Conservation (phyloP, 2,329 filamentous ascomycete species). For the Sporothrix luriei region DNA sequence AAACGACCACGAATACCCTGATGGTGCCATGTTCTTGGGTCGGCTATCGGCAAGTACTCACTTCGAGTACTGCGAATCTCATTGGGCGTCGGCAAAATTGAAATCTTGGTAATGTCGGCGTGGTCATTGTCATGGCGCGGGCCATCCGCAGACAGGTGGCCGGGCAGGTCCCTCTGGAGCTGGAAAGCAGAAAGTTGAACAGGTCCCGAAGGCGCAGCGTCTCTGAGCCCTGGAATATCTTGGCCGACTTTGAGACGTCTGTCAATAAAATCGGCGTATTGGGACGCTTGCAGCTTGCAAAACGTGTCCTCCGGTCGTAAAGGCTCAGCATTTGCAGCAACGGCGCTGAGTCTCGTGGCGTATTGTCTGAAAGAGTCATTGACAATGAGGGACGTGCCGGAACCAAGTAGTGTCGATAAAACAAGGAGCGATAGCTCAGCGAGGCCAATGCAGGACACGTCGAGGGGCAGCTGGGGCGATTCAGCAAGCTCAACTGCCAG, state of each 20-base stretch:
- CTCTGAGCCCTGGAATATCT: not conserved
- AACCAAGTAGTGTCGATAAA: slow-evolving; percentile 36
- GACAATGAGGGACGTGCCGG: slow-evolving; percentile 34
- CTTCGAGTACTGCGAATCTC: slow-evolving; percentile 45
- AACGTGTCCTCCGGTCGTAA: slow-evolving; percentile 1
- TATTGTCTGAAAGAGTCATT: slow-evolving; percentile 29
- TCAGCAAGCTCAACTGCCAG: slow-evolving; percentile 37
- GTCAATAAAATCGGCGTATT: not conserved
- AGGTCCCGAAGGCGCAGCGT: not conserved
- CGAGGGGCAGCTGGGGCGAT: not conserved
- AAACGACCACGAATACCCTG: slow-evolving; percentile 52
- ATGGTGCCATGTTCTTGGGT: slow-evolving; percentile 47
- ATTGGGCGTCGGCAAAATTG: slow-evolving; percentile 49
- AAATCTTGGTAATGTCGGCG: slow-evolving; percentile 47
- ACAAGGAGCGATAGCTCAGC: slow-evolving; percentile 34
- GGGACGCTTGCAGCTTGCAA: slow-evolving; percentile 23
- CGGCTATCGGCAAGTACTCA: slow-evolving; percentile 48
- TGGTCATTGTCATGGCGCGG: slow-evolving; percentile 53
- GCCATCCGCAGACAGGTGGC: slow-evolving; percentile 25
- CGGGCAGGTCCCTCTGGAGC: slow-evolving; percentile 27
- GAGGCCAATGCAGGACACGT: slow-evolving; percentile 11
- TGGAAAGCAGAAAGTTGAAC: not conserved
- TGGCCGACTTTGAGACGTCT: slow-evolving; percentile 17
- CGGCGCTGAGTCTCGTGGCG: not conserved
- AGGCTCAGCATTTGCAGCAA: not conserved